phyloP scores from a whole-genome alignment of 225 moss, liverwort and hornwort species.

The Physcomitrellopsis africana region DNA sequence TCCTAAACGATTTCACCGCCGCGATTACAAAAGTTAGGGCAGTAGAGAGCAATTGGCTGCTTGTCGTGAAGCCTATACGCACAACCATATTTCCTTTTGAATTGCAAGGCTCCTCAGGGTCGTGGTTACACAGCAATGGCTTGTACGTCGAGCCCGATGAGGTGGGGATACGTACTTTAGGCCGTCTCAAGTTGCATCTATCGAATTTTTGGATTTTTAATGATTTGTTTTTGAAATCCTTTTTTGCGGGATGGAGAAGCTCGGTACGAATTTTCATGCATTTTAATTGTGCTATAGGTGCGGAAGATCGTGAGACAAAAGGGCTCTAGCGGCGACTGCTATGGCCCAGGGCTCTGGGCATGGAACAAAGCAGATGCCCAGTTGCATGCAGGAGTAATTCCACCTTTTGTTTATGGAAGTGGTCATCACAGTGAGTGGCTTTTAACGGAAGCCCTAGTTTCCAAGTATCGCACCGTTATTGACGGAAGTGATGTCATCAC shows the following conservation, averaged over 20 bases:
- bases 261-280: constrained; percentile 3
- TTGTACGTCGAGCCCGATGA: constrained; percentile 49
- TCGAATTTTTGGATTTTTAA: neutral
- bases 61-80: constrained; percentile 51
- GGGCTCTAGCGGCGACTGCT: constrained; percentile 56
- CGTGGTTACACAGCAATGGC: constrained; percentile 54
- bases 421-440: constrained; percentile 97
- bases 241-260: neutral
- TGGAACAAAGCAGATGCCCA: constrained; percentile 82
- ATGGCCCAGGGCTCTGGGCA: constrained; percentile 84
- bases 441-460: constrained; percentile 79
- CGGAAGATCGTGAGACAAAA: constrained; percentile 54
- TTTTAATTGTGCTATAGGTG: constrained; percentile 50
- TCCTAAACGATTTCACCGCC: constrained; percentile 60
- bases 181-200: neutral
- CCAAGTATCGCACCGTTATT: constrained; percentile 76
- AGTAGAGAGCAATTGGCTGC: constrained; percentile 41
- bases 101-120: constrained; percentile 50
- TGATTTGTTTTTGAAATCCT: neutral
- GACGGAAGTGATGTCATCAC: constrained; percentile 76
- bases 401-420: constrained; percentile 85
- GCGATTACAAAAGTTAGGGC: constrained; percentile 47
- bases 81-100: constrained; percentile 48
- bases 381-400: constrained; percentile 87
- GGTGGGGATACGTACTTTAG: constrained; percentile 33